Base-by-base conservation (phyloP, 202 grass and related monocot species). In the Zoysia matrella region DNA sequence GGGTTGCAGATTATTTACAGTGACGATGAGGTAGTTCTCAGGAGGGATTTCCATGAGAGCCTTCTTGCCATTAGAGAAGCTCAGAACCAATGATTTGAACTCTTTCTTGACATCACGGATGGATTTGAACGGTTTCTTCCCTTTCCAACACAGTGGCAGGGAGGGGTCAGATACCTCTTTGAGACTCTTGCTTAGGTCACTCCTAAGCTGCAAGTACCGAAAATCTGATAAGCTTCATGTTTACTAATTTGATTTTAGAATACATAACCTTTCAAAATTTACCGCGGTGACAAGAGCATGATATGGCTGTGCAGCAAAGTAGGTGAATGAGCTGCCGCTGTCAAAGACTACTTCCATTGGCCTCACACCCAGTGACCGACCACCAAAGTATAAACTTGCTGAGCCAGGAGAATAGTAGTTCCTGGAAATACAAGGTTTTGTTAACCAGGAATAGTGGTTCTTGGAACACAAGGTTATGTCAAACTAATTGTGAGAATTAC, bases 141-240 rank as follows among this genome's bases (percentile, higher is more conserved):
- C 96, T 90, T 92, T 95, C 96, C 96, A 99, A 80, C 96, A 99
- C 64, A 94, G 71, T 58, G 96, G 91, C 50, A 99, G 75, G n/a
- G 96, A 85, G 18, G 78, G 89, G 41, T 94, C 91, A 69, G 75
- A 66, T 50, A 77, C 72, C 83, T 96, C 96, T 89, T 87, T 94
- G 63, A 98, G 71, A 0, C 68, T 76, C 72, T 81, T 90, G 11
- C 88, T 80, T 49, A 99, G 79, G 60, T 83, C 87, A 81, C 69
- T 69, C 75, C 93, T 92, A 72, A 99, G 67, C 96, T 99, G 78
- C 69, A 83, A 73, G n/a, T 80, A 74, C 72, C 4, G 30, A 83
- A 69, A 86, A 81, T n/a, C 74, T 44, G 18, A 4, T 76, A 55
- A 85, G 39, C 67, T 63, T 10, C 46, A 75, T 14, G 49, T 79